Evolutionary conservation across 2,329 filamentous ascomycete species (phyloP).

Genomic region (Fusarium acutatum): DNA sequence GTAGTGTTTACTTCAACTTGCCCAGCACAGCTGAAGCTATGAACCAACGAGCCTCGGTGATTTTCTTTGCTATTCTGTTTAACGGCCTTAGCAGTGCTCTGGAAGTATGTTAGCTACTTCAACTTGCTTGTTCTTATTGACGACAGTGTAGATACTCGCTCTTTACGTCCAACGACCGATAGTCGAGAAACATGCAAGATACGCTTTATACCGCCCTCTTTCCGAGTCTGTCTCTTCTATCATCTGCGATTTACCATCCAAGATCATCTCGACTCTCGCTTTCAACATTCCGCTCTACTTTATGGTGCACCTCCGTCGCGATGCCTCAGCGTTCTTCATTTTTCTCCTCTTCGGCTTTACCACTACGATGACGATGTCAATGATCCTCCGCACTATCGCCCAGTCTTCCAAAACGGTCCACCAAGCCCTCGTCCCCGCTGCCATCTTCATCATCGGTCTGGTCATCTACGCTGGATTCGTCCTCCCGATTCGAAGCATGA

Average conservation of each 20-base stretch:
- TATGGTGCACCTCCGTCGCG: constrained; percentile 70
- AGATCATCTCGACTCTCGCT: constrained; percentile 47
- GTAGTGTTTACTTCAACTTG: constrained; percentile 27
- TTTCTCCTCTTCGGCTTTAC: constrained; percentile 58
- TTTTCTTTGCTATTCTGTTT: constrained; percentile 29
- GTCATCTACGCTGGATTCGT: constrained; percentile 61
- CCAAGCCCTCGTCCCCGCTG: constrained; percentile 34
- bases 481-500: constrained; percentile 58
- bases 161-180: constrained; percentile 42
- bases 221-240: constrained; percentile 35
- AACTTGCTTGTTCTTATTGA: background rate
- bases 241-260: constrained; percentile 28
- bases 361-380: constrained; percentile 69
- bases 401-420: constrained; percentile 27
- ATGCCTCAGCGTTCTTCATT: constrained; percentile 59
- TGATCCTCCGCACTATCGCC: constrained; percentile 59
- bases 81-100: constrained; percentile 31
- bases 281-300: constrained; percentile 63
- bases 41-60: constrained; percentile 3
- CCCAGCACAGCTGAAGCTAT: background rate
- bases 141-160: constrained; percentile 12
- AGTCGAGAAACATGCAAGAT: constrained; percentile 46
- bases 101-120: fast-evolving
- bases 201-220: constrained; percentile 45
- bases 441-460: constrained; percentile 42